Evolutionary conservation across 441 rosid genomes (phyloP).

Genomic region (Populus hybrid): DNA sequence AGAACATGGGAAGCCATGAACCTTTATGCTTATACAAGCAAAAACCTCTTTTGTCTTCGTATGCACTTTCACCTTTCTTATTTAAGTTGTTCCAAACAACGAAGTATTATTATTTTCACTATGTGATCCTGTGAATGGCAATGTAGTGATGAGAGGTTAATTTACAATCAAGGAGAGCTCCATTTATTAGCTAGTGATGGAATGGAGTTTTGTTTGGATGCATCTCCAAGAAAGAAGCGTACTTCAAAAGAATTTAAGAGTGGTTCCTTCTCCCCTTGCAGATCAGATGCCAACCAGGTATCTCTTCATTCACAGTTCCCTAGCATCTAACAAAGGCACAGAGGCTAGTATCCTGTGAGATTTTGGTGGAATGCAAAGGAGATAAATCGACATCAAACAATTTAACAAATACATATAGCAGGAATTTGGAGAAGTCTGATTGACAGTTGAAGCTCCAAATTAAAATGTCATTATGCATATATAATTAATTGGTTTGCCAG

Average conservation of each 20-base stretch:
- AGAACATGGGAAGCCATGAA: conserved; percentile 27
- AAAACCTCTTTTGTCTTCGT: conserved; percentile 47
- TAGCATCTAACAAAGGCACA: not conserved
- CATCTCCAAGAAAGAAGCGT: conserved; percentile 60
- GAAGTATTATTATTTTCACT: not conserved
- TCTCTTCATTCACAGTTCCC: not conserved
- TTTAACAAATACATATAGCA: not conserved
- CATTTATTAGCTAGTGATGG: conserved; percentile 51
- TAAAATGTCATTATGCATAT: not conserved
- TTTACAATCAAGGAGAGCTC: conserved; percentile 39
- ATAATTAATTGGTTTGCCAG: not conserved
- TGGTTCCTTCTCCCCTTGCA: conserved; percentile 65
- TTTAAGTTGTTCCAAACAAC: conserved; percentile 5
- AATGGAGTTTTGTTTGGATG: conserved; percentile 64
- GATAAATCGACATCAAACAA: not conserved
- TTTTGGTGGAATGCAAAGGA: not conserved
- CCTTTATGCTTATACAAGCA: conserved; percentile 71
- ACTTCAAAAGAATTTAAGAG: conserved; percentile 58
- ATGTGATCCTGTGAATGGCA: conserved; percentile 12
- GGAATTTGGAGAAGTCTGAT: not conserved
- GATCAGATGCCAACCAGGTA: conserved; percentile 75
- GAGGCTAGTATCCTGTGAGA: not conserved
- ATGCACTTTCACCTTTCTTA: conserved; percentile 17
- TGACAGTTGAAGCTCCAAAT: not conserved
- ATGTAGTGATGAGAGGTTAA: conserved; percentile 54